Evolutionary conservation across 2,329 filamentous ascomycete species (phyloP).

Genomic region (Rugonectria rugulosa): DNA sequence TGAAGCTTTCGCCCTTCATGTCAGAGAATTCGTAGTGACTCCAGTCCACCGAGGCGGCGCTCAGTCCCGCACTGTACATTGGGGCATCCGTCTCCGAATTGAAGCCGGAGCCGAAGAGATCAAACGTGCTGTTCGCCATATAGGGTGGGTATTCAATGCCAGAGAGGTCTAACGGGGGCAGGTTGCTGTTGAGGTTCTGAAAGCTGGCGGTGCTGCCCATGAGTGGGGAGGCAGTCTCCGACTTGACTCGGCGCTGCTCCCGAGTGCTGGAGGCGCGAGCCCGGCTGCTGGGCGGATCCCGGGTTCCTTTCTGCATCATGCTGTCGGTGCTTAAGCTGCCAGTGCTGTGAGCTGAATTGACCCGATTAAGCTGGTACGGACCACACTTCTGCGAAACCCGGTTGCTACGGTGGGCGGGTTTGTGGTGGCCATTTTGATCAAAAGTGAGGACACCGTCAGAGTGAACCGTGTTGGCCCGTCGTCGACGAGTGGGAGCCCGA

Average conservation of each 20-base stretch:
- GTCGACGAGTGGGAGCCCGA: slow-evolving; percentile 56
- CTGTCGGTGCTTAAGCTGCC: slow-evolving; percentile 55
- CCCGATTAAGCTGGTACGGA: slow-evolving; percentile 67
- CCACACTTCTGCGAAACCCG: slow-evolving; percentile 68
- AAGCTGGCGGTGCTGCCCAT: slow-evolving; percentile 59
- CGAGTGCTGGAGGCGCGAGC: slow-evolving; percentile 49
- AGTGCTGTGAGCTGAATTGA: slow-evolving; percentile 64
- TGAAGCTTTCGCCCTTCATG: slow-evolving; percentile 57
- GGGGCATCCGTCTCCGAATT: slow-evolving; percentile 62
- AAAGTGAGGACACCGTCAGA: slow-evolving; percentile 67
- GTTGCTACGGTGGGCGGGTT: slow-evolving; percentile 66
- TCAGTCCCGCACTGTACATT: slow-evolving; percentile 69
- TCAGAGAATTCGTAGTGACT: slow-evolving; percentile 56
- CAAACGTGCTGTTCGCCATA: slow-evolving; percentile 55
- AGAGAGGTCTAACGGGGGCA: slow-evolving; percentile 67
- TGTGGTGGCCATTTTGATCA: slow-evolving; percentile 71
- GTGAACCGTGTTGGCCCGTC: slow-evolving; percentile 68
- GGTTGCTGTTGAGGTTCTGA: slow-evolving; percentile 58
- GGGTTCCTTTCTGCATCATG: slow-evolving; percentile 48
- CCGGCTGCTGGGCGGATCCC: slow-evolving; percentile 46
- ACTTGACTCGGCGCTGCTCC: slow-evolving; percentile 64
- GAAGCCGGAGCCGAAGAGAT: slow-evolving; percentile 58
- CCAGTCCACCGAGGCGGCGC: slow-evolving; percentile 59
- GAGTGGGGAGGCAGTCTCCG: slow-evolving; percentile 67
- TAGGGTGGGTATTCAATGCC: slow-evolving; percentile 60